phyloP scores from a whole-genome alignment of 306 rosid species.

The Begonia masoniana region DNA sequence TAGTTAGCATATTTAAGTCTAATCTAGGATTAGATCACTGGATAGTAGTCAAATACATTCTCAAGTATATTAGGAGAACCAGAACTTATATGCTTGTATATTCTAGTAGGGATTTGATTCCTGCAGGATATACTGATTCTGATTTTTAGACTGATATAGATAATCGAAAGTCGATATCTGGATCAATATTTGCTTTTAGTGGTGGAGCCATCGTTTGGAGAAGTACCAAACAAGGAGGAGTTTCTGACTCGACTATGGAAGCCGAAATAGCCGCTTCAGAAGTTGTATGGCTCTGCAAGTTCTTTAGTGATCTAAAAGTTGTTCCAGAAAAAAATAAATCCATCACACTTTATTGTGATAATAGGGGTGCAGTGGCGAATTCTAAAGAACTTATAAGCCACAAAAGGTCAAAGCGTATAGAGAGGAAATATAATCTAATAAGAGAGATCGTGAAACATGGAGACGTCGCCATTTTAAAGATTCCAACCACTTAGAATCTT shows the following conservation, averaged over 20 bases:
- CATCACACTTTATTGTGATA: background rate
- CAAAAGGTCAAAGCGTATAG: too few relatives aligned
- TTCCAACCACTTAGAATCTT: too few relatives aligned
- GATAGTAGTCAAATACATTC: background rate
- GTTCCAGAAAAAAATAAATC: background rate
- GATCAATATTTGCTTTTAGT: too few relatives aligned
- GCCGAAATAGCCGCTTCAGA: background rate
- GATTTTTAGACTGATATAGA: background rate
- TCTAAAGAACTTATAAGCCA: background rate
- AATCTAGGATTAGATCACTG: background rate
- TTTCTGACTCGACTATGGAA: too few relatives aligned
- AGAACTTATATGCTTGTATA: too few relatives aligned
- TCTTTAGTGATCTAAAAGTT: background rate
- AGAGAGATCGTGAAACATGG: too few relatives aligned
- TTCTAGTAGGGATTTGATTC: background rate
- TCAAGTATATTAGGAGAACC: background rate
- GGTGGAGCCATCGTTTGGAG: too few relatives aligned
- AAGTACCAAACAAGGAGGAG: too few relatives aligned
- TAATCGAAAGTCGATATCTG: too few relatives aligned
- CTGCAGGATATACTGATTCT: too few relatives aligned
- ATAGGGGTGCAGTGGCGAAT: background rate
- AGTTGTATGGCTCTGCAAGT: background rate
- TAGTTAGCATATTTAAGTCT: background rate
- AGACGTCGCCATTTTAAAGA: too few relatives aligned
- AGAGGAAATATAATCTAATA: too few relatives aligned